phyloP scores from a whole-genome alignment of 352 stramenopile species.

The Globisporangium paroecandrum region DNA sequence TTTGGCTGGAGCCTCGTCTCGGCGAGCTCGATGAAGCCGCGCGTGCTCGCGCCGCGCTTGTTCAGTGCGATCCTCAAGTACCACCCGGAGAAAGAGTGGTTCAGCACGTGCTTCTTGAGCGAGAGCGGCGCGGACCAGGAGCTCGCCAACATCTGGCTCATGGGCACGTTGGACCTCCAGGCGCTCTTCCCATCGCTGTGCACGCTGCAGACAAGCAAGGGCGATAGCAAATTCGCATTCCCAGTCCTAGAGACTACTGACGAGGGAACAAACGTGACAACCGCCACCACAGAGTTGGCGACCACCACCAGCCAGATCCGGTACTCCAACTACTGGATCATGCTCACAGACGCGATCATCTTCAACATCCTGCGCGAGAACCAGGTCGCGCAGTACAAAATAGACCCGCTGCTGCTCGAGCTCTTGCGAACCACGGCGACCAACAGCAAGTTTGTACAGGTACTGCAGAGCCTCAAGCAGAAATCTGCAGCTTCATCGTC shows the following conservation, averaged over 20 bases:
- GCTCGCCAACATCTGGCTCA: constrained; percentile 58
- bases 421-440: constrained; percentile 40
- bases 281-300: background rate
- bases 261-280: background rate
- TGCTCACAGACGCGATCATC: constrained; percentile 66
- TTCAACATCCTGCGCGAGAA: constrained; percentile 49
- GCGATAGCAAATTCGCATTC: constrained; percentile 26
- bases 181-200: constrained; percentile 24
- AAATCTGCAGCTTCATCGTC: background rate
- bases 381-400: constrained; percentile 39
- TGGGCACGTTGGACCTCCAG: constrained; percentile 58
- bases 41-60: constrained; percentile 56
- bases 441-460: constrained; percentile 34
- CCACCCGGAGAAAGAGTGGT: constrained; percentile 57
- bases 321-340: constrained; percentile 68
- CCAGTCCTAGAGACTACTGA: background rate
- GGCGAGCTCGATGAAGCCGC: constrained; percentile 31
- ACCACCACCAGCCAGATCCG: constrained; percentile 13
- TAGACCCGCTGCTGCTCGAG: constrained; percentile 44
- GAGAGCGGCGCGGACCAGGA: constrained; percentile 50
- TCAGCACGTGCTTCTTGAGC: constrained; percentile 59
- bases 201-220: constrained; percentile 4
- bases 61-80: constrained; percentile 60
- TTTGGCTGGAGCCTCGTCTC: constrained; percentile 62
- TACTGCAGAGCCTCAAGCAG: constrained; percentile 25